Base-by-base conservation (phyloP, 352 stramenopile genomes). In the Albugo candida region DNA sequence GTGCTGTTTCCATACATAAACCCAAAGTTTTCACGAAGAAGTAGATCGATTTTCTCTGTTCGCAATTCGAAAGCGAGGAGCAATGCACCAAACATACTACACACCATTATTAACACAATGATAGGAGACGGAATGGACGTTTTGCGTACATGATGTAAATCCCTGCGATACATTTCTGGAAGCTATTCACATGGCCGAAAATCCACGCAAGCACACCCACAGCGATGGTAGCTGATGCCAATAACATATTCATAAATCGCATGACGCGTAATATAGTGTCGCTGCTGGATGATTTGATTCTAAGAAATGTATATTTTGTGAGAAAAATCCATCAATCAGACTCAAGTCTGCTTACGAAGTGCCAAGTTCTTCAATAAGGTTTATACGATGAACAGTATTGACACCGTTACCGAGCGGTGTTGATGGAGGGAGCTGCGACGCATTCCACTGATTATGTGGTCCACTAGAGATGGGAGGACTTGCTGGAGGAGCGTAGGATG, bases 1-100 rank as follows among this genome's bases (percentile, higher is more conserved):
- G 78, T 88, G 60, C 76, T 75, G 67, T 88, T 84, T 61, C 74
- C 78, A 54, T 88, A 92, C 78, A 92, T 92, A 54, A 92, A 92
- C 41, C 78, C 78, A 61, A 92, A 87, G 67, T 92, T 92, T 38
- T 63, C 57, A 54, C 78, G 78, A 60, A 88, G 62, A 14, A 92
- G 58, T 40, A 63, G 62, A 47, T 92, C 78, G 11, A 85, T 61
- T 47, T 83, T 81, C 31, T 86, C 73, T 17, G 73, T 88, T 40
- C 78, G 78, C 41, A 92, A 61, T 60, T 92, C 78, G 52, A 92
- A 92, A 20, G 64, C 64, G 39, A 92, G 56, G 52, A 92, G 51
- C 56, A 92, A 55, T 41, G 55, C 53, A 2, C 78, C 78, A 61
- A 92, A 92, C 55, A 87, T 63, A 48, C 76, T 89, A 57, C 10